Percentiles rank a stretch among this genome's conserved stretches.
phyloP scores from a whole-genome alignment of 1,284 basidiomycete species.

The Sutorius eximius region DNA sequence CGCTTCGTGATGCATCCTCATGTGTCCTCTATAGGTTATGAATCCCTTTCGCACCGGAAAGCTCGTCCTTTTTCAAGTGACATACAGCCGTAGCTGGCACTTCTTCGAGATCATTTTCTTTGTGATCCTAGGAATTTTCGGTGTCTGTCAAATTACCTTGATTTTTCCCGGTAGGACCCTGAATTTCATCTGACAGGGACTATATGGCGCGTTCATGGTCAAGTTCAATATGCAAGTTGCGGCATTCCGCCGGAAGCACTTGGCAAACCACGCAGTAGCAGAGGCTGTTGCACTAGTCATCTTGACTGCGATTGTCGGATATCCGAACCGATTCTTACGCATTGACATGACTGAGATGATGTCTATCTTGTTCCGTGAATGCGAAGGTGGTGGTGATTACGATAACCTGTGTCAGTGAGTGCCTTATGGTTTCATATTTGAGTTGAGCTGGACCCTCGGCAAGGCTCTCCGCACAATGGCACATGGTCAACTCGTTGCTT shows the following conservation, averaged over 20 bases:
- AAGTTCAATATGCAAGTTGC: conserved; percentile 97
- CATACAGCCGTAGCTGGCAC: conserved; percentile 98
- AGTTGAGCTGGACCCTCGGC: conserved; percentile 13
- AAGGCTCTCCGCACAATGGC: conserved; percentile 90
- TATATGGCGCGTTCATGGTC: conserved; percentile 96
- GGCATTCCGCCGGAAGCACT: conserved; percentile 88
- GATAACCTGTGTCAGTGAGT: conserved; percentile 93
- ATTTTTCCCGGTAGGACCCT: background rate
- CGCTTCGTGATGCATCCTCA: conserved; percentile 14
- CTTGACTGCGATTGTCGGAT: conserved; percentile 89
- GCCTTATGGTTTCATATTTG: conserved; percentile 2
- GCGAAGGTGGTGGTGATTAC: conserved; percentile 91
- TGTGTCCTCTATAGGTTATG: conserved; percentile 67
- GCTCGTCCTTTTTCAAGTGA: conserved; percentile 96
- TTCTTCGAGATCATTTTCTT: conserved; percentile 99
- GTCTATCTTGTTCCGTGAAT: conserved; percentile 96
- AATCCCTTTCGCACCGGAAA: conserved; percentile 99
- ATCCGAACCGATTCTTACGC: conserved; percentile 92
- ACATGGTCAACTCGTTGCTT: conserved; percentile 89
- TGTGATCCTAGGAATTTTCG: conserved; percentile 92
- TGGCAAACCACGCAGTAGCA: conserved; percentile 80
- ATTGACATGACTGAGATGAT: conserved; percentile 99
- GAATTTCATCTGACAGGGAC: conserved; percentile 56
- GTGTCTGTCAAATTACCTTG: conserved; percentile 48
- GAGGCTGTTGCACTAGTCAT: conserved; percentile 89